These are phyloP conservation scores for Dactylellina leptospora DNA, from an alignment of 2,329 filamentous ascomycete species.

Conservation along the genomic window DNA sequence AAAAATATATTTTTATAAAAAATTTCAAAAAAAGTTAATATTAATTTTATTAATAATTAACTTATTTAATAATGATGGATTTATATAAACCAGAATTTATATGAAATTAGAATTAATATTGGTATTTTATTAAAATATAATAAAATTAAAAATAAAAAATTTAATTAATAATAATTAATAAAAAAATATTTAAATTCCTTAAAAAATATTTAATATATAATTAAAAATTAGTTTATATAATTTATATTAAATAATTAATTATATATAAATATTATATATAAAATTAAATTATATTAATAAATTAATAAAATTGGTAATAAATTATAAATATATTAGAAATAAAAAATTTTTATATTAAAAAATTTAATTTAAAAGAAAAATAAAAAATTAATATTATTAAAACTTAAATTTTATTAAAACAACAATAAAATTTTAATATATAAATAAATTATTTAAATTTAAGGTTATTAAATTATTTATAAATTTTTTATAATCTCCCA, in stretches of 20 bases:
- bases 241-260: constrained; percentile 3
- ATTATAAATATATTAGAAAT: too few relatives aligned
- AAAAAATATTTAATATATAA: background rate
- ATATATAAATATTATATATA: constrained; percentile 3
- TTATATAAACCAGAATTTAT: background rate
- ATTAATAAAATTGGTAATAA: too few relatives aligned
- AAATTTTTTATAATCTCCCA: constrained; percentile 2
- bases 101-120: background rate
- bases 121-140: constrained; percentile 1
- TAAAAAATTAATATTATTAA: too few relatives aligned
- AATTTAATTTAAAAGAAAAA: too few relatives aligned
- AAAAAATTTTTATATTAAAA: too few relatives aligned
- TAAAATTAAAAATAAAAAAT: constrained; percentile 7
- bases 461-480: constrained; percentile 4
- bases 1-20: background rate
- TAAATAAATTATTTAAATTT: too few relatives aligned
- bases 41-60: background rate
- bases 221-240: background rate
- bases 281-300: too few relatives aligned
- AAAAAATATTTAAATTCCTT: background rate
- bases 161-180: background rate
- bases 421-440: too few relatives aligned
- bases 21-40: background rate
- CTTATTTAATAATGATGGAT: background rate
- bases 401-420: too few relatives aligned